Evolutionary conservation across 2,329 filamentous ascomycete species (phyloP), one percentile per base, ranked within the genome.

Genomic region (Arthrobotrys sinensis): DNA sequence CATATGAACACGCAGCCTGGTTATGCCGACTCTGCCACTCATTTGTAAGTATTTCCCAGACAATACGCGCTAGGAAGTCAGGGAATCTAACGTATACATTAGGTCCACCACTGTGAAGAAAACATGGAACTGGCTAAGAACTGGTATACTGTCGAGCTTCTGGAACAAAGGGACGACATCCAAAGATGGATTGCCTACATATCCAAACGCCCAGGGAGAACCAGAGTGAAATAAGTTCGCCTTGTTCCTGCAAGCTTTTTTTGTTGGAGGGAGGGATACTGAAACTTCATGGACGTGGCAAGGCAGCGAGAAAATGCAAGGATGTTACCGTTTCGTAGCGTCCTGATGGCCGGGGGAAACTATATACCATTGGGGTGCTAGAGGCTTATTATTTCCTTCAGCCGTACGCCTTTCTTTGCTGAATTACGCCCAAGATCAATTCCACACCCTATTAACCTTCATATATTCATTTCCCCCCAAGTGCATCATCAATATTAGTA

Each of bases 71-170:
- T 14, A 5, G 28, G 60, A 14, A 21, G 10, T 3, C 16, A 7
- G 10, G 19, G 19, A 63, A 21, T 28, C 57, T 69, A 57, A 65
- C 46, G 32, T 19, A 34, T 6, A 43, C 14, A 14, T 48, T 94
- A 93, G 83, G 92, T 96, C 83, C 93, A 96, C 85, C 86, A 89
- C 45, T 89, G 94, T 82, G 91, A 89, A 38, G 87, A 85, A 3
- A 93, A 96, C 82, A 93, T 96, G 86, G 92, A 92, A 81, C 85
- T 97, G 80, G 93, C 93, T 12, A 87, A 88, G 81, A 85, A 90
- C 67, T 93, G 88, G 83, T 93, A 90, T 84, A 94, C 90, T 0
- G 89, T 96, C 5, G 92, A 95, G 68, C 84, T 88, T 80, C 86
- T 97, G 79, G 83, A 91, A 82, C 89, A 87, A 81, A 89, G 91